Conservation (phyloP, 306 rosid genomes). For the Malus asiatica region DNA sequence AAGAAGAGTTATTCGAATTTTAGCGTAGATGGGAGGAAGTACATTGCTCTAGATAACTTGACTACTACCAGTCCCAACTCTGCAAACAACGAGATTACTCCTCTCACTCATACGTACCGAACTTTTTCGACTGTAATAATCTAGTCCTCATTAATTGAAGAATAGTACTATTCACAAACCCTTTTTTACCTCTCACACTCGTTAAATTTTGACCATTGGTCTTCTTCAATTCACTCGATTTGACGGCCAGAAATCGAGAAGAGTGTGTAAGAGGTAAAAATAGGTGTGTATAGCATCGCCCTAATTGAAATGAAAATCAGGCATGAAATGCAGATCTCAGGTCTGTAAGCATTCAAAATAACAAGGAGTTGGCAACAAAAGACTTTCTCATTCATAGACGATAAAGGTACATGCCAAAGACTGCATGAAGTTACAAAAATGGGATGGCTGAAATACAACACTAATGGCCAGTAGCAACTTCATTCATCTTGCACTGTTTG, state of each 20-base stretch:
- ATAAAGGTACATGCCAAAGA: slow-evolving; percentile 2
- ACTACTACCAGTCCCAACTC: too few species aligned
- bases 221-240: too few species aligned
- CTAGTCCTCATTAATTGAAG: not conserved
- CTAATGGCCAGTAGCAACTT: slow-evolving; percentile 13
- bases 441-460: slow-evolving; percentile 16
- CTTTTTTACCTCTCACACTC: too few species aligned
- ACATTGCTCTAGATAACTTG: not conserved
- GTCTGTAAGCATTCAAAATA: not conserved
- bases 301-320: not conserved
- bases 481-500: slow-evolving; percentile 49
- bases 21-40: too few species aligned
- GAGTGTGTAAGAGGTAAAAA: too few species aligned
- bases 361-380: not conserved
- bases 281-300: too few species aligned
- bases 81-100: not conserved
- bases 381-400: slow-evolving; percentile 24
- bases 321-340: not conserved
- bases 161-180: too few species aligned
- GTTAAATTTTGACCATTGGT: too few species aligned
- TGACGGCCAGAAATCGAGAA: too few species aligned
- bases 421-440: slow-evolving; percentile 30
- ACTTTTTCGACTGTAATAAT: not conserved
- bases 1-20: not conserved
- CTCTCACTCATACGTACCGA: not conserved